Percentiles rank a stretch among this genome's conserved stretches.
These are phyloP conservation scores for Pythium folliculosum DNA, from an alignment of 352 stramenopile species.

Conservation along the genomic window DNA sequence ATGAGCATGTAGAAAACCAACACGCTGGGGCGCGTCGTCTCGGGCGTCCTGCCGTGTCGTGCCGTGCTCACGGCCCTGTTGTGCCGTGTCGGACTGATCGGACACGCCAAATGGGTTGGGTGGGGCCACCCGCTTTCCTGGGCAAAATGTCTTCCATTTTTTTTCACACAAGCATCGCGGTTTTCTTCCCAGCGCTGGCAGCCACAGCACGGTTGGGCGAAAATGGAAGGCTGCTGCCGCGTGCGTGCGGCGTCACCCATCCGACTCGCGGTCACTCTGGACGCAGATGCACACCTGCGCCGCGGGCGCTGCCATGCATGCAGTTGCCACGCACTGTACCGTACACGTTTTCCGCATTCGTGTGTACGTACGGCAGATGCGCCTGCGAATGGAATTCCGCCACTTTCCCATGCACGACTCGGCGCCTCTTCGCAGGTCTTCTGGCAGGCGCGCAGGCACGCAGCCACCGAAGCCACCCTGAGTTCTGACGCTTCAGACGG, in stretches of 20 bases:
- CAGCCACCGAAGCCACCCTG: constrained; percentile 5
- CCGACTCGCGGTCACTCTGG: neutral
- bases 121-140: neutral
- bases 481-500: neutral
- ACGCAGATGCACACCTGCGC: neutral
- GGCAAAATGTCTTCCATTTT: neutral
- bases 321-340: constrained; percentile 7
- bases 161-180: neutral
- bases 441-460: too few relatives aligned
- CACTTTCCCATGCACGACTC: neutral
- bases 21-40: neutral
- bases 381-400: neutral
- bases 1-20: neutral
- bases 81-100: too few relatives aligned
- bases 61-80: neutral
- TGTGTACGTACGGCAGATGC: neutral
- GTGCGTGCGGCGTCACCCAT: neutral
- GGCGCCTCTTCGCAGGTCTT: constrained; percentile 1
- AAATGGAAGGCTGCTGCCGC: constrained; percentile 6
- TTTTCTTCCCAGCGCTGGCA: constrained; percentile 2
- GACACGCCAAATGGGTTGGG: neutral
- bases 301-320: neutral
- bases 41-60: neutral
- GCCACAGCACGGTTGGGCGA: neutral
- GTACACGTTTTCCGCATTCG: neutral